Percentiles rank a stretch among this genome's conserved stretches.
phyloP scores from a whole-genome alignment of 257 asterid species.

The Plantago elongata region DNA sequence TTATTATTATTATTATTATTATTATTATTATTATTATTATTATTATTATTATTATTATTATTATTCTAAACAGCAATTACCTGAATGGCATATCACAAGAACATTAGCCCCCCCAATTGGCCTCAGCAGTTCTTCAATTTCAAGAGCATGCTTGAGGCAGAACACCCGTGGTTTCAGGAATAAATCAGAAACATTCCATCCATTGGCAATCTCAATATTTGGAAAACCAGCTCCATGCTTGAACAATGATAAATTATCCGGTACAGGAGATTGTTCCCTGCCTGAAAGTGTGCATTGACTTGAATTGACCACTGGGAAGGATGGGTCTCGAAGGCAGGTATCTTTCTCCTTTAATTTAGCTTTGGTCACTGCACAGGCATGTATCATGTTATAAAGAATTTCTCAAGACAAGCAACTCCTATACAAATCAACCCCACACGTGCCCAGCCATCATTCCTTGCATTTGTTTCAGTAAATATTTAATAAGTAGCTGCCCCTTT shows the following conservation, averaged over 20 bases:
- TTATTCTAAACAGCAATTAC: slow-evolving; percentile 28
- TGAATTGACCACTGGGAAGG: slow-evolving; percentile 26
- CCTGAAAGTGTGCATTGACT: slow-evolving; percentile 23
- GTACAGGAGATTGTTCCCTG: slow-evolving; percentile 21
- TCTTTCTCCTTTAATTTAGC: slow-evolving; percentile 22
- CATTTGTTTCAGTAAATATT: too few species aligned
- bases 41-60: not conserved
- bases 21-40: not conserved
- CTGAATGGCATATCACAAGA: slow-evolving; percentile 96
- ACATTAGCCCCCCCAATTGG: slow-evolving; percentile 81
- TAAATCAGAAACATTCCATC: slow-evolving; percentile 44
- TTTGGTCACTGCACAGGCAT: slow-evolving; percentile 22
- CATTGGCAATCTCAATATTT: slow-evolving; percentile 22
- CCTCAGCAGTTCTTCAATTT: slow-evolving; percentile 62
- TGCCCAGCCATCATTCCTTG: too few species aligned
- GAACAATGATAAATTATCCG: slow-evolving; percentile 24
- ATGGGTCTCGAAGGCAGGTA: slow-evolving; percentile 21
- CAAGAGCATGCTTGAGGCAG: slow-evolving; percentile 94
- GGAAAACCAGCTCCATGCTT: slow-evolving; percentile 30
- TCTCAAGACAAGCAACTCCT: too few species aligned
- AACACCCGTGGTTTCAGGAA: slow-evolving; percentile 61
- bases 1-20: not conserved
- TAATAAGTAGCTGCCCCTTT: too few species aligned
- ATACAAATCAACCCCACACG: too few species aligned
- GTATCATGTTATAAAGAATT: too few species aligned